These are phyloP conservation scores for Pseudocercospora cruenta DNA, from an alignment of 2,329 filamentous ascomycete species.

Conservation along the genomic window DNA sequence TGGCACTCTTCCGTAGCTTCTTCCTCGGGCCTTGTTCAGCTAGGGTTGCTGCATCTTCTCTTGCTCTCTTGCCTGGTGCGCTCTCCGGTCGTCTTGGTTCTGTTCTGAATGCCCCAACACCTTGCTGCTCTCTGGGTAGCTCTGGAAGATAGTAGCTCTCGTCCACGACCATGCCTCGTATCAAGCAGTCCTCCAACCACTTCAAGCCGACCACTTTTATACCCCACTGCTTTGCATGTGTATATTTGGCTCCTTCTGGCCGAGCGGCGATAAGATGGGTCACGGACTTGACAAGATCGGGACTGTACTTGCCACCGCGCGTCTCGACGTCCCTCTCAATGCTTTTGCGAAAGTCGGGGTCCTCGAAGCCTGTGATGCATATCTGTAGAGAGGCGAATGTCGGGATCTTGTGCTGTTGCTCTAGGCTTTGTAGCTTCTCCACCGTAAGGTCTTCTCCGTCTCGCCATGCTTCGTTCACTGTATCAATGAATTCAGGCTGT, in stretches of 20 bases:
- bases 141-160: slow-evolving; percentile 82
- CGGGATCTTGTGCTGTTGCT: slow-evolving; percentile 71
- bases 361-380: slow-evolving; percentile 71
- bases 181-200: slow-evolving; percentile 83
- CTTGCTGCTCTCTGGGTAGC: slow-evolving; percentile 70
- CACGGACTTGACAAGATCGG: slow-evolving; percentile 81
- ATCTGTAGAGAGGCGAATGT: slow-evolving; percentile 66
- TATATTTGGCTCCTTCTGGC: slow-evolving; percentile 86
- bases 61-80: slow-evolving; percentile 61
- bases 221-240: slow-evolving; percentile 80
- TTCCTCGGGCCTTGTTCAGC: slow-evolving; percentile 58
- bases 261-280: slow-evolving; percentile 84
- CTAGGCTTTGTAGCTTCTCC: slow-evolving; percentile 70
- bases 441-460: slow-evolving; percentile 59
- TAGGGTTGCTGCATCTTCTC: slow-evolving; percentile 43
- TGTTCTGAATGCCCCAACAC: slow-evolving; percentile 67
- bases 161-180: slow-evolving; percentile 87
- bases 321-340: slow-evolving; percentile 69
- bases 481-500: slow-evolving; percentile 80
- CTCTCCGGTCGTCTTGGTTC: slow-evolving; percentile 41
- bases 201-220: slow-evolving; percentile 77
- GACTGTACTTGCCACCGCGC: slow-evolving; percentile 82
- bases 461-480: slow-evolving; percentile 73
- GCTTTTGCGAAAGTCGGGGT: slow-evolving; percentile 66
- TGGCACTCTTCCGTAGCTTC: slow-evolving; percentile 86